phyloP scores from a whole-genome alignment of 495 filamentous ascomycete species.

The Talaromyces trachyspermus region DNA sequence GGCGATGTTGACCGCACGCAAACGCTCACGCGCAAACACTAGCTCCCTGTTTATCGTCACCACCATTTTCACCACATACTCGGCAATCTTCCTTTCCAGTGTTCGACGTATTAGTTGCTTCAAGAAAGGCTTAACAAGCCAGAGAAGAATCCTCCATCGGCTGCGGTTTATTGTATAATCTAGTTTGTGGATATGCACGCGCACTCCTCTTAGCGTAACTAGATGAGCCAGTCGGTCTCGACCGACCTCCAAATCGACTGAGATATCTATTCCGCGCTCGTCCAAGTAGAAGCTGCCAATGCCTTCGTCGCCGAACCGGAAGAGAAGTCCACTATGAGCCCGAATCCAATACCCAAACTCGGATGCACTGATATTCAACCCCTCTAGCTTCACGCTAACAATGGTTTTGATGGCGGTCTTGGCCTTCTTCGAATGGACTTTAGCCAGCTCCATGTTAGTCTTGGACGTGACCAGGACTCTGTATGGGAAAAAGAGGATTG shows the following conservation, averaged over 20 bases:
- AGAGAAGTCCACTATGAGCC: conserved; percentile 58
- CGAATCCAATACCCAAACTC: conserved; percentile 78
- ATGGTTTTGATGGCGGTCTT: conserved; percentile 57
- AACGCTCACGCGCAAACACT: conserved; percentile 74
- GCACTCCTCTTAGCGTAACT: conserved; percentile 65
- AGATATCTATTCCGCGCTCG: conserved; percentile 76
- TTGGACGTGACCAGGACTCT: conserved; percentile 71
- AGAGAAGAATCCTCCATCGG: conserved; percentile 67
- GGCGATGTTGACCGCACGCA: conserved; percentile 76
- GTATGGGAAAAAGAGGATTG: conserved; percentile 86
- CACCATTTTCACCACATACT: conserved; percentile 59
- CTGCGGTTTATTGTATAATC: conserved; percentile 67
- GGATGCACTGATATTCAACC: conserved; percentile 71
- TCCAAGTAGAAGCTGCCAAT: conserved; percentile 81
- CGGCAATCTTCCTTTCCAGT: conserved; percentile 70
- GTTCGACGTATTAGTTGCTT: conserved; percentile 71
- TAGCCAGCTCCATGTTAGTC: conserved; percentile 79
- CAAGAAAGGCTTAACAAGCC: conserved; percentile 79
- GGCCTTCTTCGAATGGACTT: conserved; percentile 64
- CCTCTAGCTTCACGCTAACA: conserved; percentile 68
- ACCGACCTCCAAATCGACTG: conserved; percentile 73
- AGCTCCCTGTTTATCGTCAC: conserved; percentile 75
- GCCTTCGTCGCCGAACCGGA: conserved; percentile 68
- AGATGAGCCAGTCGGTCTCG: conserved; percentile 69
- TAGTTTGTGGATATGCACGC: conserved; percentile 79